Evolutionary conservation across 164 flowering plant genomes (phyloP), one percentile per base, ranked within the genome.

Genomic region (Dillenia suffruticosa): DNA sequence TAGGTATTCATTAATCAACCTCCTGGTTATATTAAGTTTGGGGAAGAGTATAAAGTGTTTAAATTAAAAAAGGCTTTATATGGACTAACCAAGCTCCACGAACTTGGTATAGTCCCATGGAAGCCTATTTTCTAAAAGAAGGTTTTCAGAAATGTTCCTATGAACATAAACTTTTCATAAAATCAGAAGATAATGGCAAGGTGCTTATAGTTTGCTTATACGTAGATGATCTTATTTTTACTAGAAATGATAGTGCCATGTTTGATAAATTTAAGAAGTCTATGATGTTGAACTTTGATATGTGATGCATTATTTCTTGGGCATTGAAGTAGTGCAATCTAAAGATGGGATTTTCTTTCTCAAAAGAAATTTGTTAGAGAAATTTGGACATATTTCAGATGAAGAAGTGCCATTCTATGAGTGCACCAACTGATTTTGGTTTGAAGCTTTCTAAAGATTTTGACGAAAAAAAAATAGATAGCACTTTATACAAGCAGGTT

Each of bases 251-350:
- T 56, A 15, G 47, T 56, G 59, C 16, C 12, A 56, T 56, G 59
- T 44, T 56, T 56, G 16, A 56, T 40, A 12, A 56, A 44, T 56
- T 56, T 19, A 44, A 56, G 59, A 40, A 56, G 10, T 56, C 59
- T 56, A 56, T 44, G 49, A 56, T 56, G 59, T 15, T 57, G 0
- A 15, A 45, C 16, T 57, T 57, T 57, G 60, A 57, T 32, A 57
- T 57, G 15, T 57, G n/a, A 57, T 57, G 49, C 40, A 57, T 57
- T 57, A 57, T 44, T 57, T 57, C 47, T 24, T 57, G 12, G 57
- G 57, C 45, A 54, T 26, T 24, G 45, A 54, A 54, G 57, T 54
- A 26, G 44, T 24, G n/a, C 57, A 54, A 26, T 54, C 45, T 10
- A n/a, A 40, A 24, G 32, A 54, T 54, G 43, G 57, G n/a, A 54